phyloP scores from a whole-genome alignment of 1,139 yeast genomes.

The Yamadazyma diddensiae region DNA sequence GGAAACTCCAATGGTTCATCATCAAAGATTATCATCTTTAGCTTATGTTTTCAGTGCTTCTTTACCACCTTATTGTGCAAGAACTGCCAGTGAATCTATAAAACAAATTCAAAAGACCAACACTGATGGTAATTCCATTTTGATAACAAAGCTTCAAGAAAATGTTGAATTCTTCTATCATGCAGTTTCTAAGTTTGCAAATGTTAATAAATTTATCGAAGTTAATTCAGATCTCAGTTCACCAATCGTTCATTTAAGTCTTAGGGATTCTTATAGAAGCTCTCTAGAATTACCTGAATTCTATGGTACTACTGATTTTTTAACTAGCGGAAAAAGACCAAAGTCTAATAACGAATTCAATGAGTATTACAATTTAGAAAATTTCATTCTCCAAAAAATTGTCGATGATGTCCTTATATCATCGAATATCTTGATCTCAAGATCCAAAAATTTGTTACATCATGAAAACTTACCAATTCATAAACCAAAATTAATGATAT shows the following conservation, averaged over 20 bases:
- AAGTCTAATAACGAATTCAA: constrained; percentile 33
- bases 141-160: constrained; percentile 27
- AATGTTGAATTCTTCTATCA: constrained; percentile 20
- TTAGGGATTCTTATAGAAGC: constrained; percentile 43
- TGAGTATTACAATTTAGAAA: constrained; percentile 55
- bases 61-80: constrained; percentile 88
- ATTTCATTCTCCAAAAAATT: constrained; percentile 58
- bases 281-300: constrained; percentile 42
- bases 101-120: constrained; percentile 35
- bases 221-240: constrained; percentile 60
- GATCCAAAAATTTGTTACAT: constrained; percentile 65
- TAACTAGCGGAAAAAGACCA: constrained; percentile 38
- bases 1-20: constrained; percentile 76
- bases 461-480: constrained; percentile 77
- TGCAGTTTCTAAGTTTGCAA: constrained; percentile 15
- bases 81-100: constrained; percentile 63
- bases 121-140: constrained; percentile 29
- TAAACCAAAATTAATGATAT: constrained; percentile 64
- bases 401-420: constrained; percentile 50
- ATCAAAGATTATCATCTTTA: constrained; percentile 84
- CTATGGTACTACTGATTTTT: constrained; percentile 44
- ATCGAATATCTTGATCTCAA: constrained; percentile 61
- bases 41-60: constrained; percentile 96
- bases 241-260: constrained; percentile 64
- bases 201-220: constrained; percentile 35